phyloP scores from a whole-genome alignment of 1,284 basidiomycete genomes.

The Tetrapyrgos nigripes region DNA sequence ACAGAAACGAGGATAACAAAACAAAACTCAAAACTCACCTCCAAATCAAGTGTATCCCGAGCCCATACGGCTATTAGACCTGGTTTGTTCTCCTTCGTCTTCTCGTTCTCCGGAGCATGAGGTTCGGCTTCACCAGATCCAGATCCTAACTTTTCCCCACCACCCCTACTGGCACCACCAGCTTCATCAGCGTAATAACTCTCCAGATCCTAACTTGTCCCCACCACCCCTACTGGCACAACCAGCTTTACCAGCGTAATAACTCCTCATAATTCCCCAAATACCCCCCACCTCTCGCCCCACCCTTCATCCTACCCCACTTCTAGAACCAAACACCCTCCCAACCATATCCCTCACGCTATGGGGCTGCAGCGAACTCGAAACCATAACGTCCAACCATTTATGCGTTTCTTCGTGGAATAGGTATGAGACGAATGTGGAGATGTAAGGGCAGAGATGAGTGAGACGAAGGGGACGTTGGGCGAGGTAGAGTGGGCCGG shows the following conservation, averaged over 20 bases:
- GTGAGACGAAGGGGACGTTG: too few species aligned
- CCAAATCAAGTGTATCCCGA: conserved; percentile 64
- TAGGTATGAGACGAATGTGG: conserved; percentile 44
- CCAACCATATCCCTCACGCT: conserved; percentile 68
- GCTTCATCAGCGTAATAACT: conserved; percentile 2
- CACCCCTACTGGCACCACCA: too few species aligned
- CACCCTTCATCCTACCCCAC: too few species aligned
- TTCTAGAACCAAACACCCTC: conserved; percentile 48
- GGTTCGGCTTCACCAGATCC: background rate
- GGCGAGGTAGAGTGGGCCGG: background rate
- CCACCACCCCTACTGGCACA: too few species aligned
- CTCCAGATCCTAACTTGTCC: too few species aligned
- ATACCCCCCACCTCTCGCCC: too few species aligned
- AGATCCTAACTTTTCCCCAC: too few species aligned
- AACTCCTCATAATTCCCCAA: conserved; percentile 46
- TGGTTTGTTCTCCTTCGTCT: background rate
- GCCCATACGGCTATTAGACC: conserved; percentile 66
- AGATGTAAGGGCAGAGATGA: too few species aligned
- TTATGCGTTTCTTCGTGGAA: conserved; percentile 50
- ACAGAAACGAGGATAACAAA: too few species aligned
- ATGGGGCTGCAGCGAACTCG: conserved; percentile 74
- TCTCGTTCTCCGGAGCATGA: background rate
- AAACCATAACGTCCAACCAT: conserved; percentile 73
- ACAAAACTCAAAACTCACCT: conserved; percentile 55
- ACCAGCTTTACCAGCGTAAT: too few species aligned